Base-by-base conservation (phyloP, 2,329 filamentous ascomycete genomes). In the Gremmenia infestans region DNA sequence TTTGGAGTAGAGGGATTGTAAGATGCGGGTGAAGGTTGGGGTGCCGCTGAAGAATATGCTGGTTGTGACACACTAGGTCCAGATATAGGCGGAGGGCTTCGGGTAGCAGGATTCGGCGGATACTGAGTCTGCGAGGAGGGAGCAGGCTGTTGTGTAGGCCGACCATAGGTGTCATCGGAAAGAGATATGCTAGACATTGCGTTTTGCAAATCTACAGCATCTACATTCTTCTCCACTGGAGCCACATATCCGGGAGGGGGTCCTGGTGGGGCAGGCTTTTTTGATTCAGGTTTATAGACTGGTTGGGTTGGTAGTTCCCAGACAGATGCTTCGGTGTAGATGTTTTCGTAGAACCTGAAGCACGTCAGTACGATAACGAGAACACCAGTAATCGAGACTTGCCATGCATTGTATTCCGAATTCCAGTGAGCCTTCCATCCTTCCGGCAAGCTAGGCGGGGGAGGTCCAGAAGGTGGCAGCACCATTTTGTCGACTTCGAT, bases 341-440 rank as follows among this genome's bases (percentile, higher is more conserved):
- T 51, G 23, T 60, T 60, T 40, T 60, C 55, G 32, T 60, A 60
- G 45, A 55, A 60, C 52, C 58, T 60, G 14, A 3, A 32, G 22
- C n/a, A 25, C 12, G 7, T 54, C 11, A 52, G 36, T 43, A 51
- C 25, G 25, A 28, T 28, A 28, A 28, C 25, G 25, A 28, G 25
- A 6, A 8, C 25, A 28, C 2, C 25, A 28, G 4, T 17, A 14
- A 9, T 22, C 4, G n/a, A 37, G 39, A 28, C 47, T 60, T 17
- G 55, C 58, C 55, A 60, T 25, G 54, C 49, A n/a, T 53, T 57
- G 28, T 60, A 57, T 12, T 57, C 52, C 12, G 36, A n/a, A 35
- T 53, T 54, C 52, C 55, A 60, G 32, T 57, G 52, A 22, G 58
- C 58, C 39, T 57, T 57, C 52, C 53, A 60, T 14, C 58, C 58